Evolutionary conservation across 371 early-diverging fungal genomes (phyloP), one percentile per base, ranked within the genome.

Genomic region (Mucor sp.): DNA sequence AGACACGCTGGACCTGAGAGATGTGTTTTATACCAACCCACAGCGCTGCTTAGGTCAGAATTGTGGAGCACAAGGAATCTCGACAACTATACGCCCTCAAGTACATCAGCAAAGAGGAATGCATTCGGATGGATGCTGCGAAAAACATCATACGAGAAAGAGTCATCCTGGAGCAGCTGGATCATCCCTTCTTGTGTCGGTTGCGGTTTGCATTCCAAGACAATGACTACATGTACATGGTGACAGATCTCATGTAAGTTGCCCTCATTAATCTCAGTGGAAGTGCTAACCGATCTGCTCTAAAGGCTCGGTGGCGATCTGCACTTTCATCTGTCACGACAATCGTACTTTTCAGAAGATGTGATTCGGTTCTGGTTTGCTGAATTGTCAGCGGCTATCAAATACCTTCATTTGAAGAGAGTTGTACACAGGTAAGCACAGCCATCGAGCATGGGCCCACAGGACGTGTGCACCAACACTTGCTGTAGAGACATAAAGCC

Each of bases 201-300:
- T 69, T 95, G 58, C 86, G 93, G 35, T 95, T 91, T 78, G 91
- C 93, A 3, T 95, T 93, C 68, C 94, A 94, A 74, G 95, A 95
- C 68, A 85, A 86, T 35, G 90, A 92, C 27, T 86, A 90, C 67
- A 85, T 94, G 87, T 94, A 90, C 70, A 94, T 95, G 96, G 91
- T 93, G 32, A 81, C 94, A 66, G 94, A 95, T 72, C 81, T 94
- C 57, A 93, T 94, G 93, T 87, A 76, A 68, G 71, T 25, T n/a
- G 35, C 12, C 53, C 23, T 21, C 6, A 33, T 19, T n/a, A 27
- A 12, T 11, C 50, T 11, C 12, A 25, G 23, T 47, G 27, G 47
- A 1, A 47, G 17, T 5, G 17, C 12, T 66, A 47, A 25, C 27
- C 27, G 2, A 25, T 17, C 25, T 61, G 56, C 27, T 35, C 55